phyloP scores from a whole-genome alignment of 768 basidiomycete genomes.

The Kwoniella botswanensis region DNA sequence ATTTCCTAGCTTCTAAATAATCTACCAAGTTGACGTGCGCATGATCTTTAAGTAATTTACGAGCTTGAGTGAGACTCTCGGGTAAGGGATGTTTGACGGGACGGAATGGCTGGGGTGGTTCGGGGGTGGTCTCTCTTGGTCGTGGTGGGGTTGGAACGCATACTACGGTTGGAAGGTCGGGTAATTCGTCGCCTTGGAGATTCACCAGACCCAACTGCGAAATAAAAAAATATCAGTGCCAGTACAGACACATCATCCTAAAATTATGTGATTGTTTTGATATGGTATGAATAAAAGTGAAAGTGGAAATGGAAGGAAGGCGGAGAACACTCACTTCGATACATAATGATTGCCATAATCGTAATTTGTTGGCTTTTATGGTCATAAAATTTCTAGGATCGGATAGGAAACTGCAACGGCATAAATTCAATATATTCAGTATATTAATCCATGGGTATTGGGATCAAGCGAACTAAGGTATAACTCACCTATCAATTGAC shows the following conservation, averaged over 20 bases:
- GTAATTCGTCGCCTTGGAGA: slow-evolving; percentile 18
- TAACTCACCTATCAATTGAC: slow-evolving; percentile 46
- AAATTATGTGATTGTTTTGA: too few relatives aligned
- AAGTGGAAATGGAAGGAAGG: background rate
- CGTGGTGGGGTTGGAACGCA: slow-evolving; percentile 5
- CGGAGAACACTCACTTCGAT: slow-evolving; percentile 37
- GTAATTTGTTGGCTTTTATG: slow-evolving; percentile 41
- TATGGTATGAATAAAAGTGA: background rate
- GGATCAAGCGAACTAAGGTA: background rate
- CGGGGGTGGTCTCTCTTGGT: slow-evolving; percentile 8
- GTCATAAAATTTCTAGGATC: slow-evolving; percentile 32
- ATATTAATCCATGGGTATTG: background rate
- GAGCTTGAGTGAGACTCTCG: slow-evolving; percentile 35
- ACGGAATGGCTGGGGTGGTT: background rate
- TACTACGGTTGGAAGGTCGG: slow-evolving; percentile 25
- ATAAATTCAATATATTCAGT: background rate
- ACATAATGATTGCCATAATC: slow-evolving; percentile 52
- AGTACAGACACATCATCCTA: too few relatives aligned
- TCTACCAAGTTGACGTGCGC: slow-evolving; percentile 51
- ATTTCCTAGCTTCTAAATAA: slow-evolving; percentile 40
- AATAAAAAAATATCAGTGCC: background rate
- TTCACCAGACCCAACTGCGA: slow-evolving; percentile 42
- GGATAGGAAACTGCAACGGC: slow-evolving; percentile 38
- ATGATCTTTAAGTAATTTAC: slow-evolving; percentile 30
- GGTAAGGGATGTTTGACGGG: slow-evolving; percentile 29